phyloP scores from a whole-genome alignment of 768 basidiomycete species.

The Basidioascus undulatus region DNA sequence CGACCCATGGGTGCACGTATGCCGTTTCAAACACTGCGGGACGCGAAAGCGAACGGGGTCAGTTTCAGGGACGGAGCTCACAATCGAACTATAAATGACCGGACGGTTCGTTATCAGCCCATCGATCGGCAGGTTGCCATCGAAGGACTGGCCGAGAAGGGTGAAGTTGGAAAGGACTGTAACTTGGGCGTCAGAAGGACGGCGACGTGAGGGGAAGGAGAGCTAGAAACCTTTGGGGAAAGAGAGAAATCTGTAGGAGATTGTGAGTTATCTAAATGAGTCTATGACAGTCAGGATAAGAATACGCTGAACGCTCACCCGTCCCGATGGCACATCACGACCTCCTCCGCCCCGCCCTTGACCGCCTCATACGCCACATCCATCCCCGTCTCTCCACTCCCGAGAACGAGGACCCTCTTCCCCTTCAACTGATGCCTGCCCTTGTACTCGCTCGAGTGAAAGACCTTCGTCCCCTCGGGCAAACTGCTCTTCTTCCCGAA shows the following conservation, averaged over 20 bases:
- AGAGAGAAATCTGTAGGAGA: conserved; percentile 24
- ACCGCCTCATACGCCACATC: conserved; percentile 26
- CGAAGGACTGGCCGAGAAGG: conserved; percentile 25
- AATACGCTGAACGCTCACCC: conserved; percentile 18
- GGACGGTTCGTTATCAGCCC: conserved; percentile 11
- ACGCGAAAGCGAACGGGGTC: too few species aligned
- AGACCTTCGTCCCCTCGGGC: conserved; percentile 14
- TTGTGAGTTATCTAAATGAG: conserved; percentile 4
- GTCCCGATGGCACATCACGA: conserved; percentile 28
- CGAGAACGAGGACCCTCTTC: conserved; percentile 30
- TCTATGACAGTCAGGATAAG: neutral
- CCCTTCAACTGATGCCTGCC: conserved; percentile 23
- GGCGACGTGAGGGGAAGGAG: too few species aligned
- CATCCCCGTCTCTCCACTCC: conserved; percentile 39
- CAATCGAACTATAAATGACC: too few species aligned
- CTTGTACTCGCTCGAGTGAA: conserved; percentile 34
- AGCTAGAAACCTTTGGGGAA: conserved; percentile 37
- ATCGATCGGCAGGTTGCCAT: conserved; percentile 22
- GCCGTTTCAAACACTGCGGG: too few species aligned
- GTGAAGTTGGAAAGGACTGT: conserved; percentile 29
- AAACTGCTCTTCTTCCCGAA: conserved; percentile 5
- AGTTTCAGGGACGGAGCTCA: too few species aligned
- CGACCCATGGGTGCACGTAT: conserved; percentile 35
- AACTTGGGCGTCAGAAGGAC: too few species aligned
- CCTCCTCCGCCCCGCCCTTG: conserved; percentile 29